A percentile compares a stretch with the other conserved stretches of the same genome.
Evolutionary conservation across 2,329 filamentous ascomycete species (phyloP).

Genomic region (Lecanicillium sp.): DNA sequence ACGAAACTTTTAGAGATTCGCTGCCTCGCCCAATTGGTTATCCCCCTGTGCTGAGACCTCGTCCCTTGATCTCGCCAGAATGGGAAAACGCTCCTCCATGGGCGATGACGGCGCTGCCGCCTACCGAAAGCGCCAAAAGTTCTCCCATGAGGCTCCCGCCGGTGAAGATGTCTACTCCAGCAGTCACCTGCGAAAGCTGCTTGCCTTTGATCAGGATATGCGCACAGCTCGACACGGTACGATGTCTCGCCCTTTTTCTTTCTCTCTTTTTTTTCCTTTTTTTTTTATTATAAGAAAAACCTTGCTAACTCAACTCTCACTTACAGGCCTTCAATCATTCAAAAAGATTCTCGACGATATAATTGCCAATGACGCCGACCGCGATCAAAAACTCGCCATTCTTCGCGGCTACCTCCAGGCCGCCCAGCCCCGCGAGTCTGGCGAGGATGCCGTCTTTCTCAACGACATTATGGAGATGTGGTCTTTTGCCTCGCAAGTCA

Average conservation of each 20-base stretch:
- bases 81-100: constrained; percentile 36
- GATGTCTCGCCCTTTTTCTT: too few species aligned
- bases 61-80: constrained; percentile 14
- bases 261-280: too few species aligned
- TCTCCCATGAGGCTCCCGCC: constrained; percentile 47
- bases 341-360: constrained; percentile 65
- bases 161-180: constrained; percentile 54
- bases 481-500: constrained; percentile 71
- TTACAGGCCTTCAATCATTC: constrained; percentile 55
- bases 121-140: constrained; percentile 45
- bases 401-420: constrained; percentile 60
- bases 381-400: constrained; percentile 41
- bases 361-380: constrained; percentile 36
- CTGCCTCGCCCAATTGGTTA: not conserved
- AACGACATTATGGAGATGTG: constrained; percentile 79
- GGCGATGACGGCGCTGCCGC: constrained; percentile 30
- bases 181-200: constrained; percentile 58
- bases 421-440: constrained; percentile 36
- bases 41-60: too few species aligned
- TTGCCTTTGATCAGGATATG: constrained; percentile 64
- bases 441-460: constrained; percentile 52
- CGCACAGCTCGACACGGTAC: constrained; percentile 57
- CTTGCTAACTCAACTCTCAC: too few species aligned
- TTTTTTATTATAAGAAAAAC: too few species aligned
- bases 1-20: constrained; percentile 5